Evolutionary conservation across 106 monocot species (phyloP).

Genomic region (Allium cepa): DNA sequence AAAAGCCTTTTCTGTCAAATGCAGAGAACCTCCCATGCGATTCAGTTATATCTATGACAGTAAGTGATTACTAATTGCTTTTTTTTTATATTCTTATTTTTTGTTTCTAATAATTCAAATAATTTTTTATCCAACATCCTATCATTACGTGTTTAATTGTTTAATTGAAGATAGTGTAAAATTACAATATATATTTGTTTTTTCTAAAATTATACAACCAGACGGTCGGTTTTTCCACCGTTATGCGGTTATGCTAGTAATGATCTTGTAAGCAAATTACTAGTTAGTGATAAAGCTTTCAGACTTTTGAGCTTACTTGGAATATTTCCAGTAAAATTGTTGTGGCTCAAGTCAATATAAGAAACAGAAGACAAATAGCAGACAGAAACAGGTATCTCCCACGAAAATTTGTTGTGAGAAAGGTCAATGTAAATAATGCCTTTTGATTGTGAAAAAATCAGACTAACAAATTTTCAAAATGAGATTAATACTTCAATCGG

Average conservation of each 20-base stretch:
- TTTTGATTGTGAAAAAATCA: conserved; percentile 27
- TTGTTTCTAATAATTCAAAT: too few relatives aligned
- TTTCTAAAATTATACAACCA: too few relatives aligned
- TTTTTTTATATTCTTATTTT: too few relatives aligned
- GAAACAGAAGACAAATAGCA: conserved; percentile 21
- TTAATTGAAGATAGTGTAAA: too few relatives aligned
- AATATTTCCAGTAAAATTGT: conserved; percentile 55
- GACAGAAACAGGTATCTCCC: conserved; percentile 54
- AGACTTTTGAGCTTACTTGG: conserved; percentile 48
- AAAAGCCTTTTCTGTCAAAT: conserved; percentile 24
- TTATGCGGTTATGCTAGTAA: too few relatives aligned
- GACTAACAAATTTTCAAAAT: too few relatives aligned
- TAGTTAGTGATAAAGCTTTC: conserved; percentile 35
- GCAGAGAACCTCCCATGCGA: conserved; percentile 34
- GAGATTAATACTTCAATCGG: too few relatives aligned
- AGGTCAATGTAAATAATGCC: conserved; percentile 56
- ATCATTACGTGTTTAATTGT: too few relatives aligned
- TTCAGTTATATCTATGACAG: conserved; percentile 55
- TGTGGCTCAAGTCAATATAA: conserved; percentile 32
- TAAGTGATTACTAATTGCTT: too few relatives aligned
- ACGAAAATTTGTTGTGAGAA: conserved; percentile 58
- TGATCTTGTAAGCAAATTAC: conserved; percentile 45
- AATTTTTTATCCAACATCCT: too few relatives aligned
- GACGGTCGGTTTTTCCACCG: too few relatives aligned
- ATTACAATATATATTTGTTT: too few relatives aligned